These are phyloP conservation scores for Pythium rhizo-oryzae DNA, from an alignment of 352 stramenopile species.

Conservation along the genomic window DNA sequence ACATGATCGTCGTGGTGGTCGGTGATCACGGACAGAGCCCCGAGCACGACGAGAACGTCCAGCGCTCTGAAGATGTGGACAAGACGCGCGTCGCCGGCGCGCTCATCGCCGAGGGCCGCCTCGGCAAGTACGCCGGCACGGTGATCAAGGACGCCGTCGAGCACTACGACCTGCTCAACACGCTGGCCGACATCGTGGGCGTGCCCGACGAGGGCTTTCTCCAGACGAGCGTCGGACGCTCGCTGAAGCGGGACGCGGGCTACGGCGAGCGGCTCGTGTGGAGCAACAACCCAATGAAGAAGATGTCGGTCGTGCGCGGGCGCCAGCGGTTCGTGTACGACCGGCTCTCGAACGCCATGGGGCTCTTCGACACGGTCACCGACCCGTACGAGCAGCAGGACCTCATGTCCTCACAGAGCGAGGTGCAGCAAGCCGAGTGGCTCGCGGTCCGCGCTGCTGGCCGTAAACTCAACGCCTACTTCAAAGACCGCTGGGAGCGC, in stretches of 20 bases:
- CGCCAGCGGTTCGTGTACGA: conserved; percentile 50
- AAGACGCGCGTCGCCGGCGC: conserved; percentile 28
- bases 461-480: conserved; percentile 50
- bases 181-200: conserved; percentile 29
- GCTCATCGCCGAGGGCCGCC: conserved; percentile 27
- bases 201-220: conserved; percentile 26
- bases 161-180: conserved; percentile 34
- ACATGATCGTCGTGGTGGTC: conserved; percentile 58
- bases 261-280: conserved; percentile 44
- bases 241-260: conserved; percentile 42
- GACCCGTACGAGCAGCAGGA: conserved; percentile 47
- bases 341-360: conserved; percentile 31
- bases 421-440: conserved; percentile 15
- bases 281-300: conserved; percentile 60
- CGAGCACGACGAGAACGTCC: conserved; percentile 20
- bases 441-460: conserved; percentile 17
- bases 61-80: not conserved
- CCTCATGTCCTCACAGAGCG: conserved; percentile 30
- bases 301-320: conserved; percentile 43
- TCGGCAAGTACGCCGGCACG: conserved; percentile 14
- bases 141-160: conserved; percentile 21
- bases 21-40: conserved; percentile 53
- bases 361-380: conserved; percentile 38
- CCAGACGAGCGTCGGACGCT: conserved; percentile 30
- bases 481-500: conserved; percentile 47